Evolutionary conservation across 2,329 filamentous ascomycete genomes (phyloP), one percentile per base, ranked within the genome.

Genomic region (Pseudogymnoascus sp.): DNA sequence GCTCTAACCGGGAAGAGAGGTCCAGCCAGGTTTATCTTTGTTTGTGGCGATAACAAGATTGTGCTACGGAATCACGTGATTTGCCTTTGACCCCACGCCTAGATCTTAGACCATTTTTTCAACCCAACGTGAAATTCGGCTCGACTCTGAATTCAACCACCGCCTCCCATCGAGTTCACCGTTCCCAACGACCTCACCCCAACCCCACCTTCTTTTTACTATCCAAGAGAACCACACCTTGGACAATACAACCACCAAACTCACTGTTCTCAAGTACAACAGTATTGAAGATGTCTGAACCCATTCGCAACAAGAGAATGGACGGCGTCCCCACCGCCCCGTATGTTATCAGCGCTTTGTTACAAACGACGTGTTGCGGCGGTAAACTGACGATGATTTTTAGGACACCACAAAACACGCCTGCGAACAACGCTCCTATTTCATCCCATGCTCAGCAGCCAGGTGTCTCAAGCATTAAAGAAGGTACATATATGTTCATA

Each of bases 401-500:
- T 77, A 97, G 94, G 73, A 99, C 94, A 74, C 94, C 94, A 73
- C 94, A 99, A 80, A 99, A 99, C 82, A 99, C 94, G 62, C 94
- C 94, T 69, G 89, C 91, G 69, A 92, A 87, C 79, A 92, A 93
- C 81, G 94, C 95, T 69, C 94, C 94, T 68, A 97, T 99, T 79
- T 96, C 92, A 61, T 97, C 93, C 66, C 93, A 94, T 78, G 94
- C 95, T 70, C 92, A 96, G 80, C 91, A 96, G 79, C 94, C 94
- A 66, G 91, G 89, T 69, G 88, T 99, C 67, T 82, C 91, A 69
- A 97, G 91, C 77, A 97, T 99, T 81, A 94, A 93, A 77, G 94
- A 99, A 86, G 94, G 94, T 97, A 79, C 77, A 84, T 81, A 41
- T 59, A 65, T 33, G 25, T n/a, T 55, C 28, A 22, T 55, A 33